A percentile compares a stretch with the other conserved stretches of the same genome.
These are phyloP conservation scores for Brassica napus DNA, from an alignment of 345 rosid species.

Conservation along the genomic window DNA sequence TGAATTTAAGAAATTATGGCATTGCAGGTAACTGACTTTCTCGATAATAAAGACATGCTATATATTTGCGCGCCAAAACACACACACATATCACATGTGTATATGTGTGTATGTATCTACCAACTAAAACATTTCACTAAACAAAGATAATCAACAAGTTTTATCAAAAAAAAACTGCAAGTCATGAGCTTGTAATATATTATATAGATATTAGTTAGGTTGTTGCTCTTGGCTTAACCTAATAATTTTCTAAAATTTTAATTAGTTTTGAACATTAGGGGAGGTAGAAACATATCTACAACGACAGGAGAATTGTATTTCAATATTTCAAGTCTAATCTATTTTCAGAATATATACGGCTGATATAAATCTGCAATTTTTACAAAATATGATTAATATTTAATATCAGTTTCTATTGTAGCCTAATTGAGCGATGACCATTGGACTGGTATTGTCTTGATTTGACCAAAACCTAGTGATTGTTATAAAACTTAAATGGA, in stretches of 20 bases:
- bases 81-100: not conserved
- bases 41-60: conserved; percentile 34
- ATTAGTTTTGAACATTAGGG: conserved; percentile 24
- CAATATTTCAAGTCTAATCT: not conserved
- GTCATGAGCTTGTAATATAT: conserved; percentile 17
- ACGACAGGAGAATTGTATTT: not conserved
- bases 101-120: conserved; percentile 9
- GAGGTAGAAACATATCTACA: conserved; percentile 6
- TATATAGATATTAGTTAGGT: conserved; percentile 31
- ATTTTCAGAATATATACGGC: not conserved
- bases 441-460: conserved; percentile 15
- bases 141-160: conserved; percentile 31
- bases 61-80: conserved; percentile 12
- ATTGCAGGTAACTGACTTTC: conserved; percentile 33
- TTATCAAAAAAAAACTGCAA: conserved; percentile 22
- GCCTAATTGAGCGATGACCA: not conserved
- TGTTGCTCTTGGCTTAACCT: conserved; percentile 38
- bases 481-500: not conserved
- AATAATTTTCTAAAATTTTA: conserved; percentile 14
- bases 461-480: conserved; percentile 22
- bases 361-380: not conserved
- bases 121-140: conserved; percentile 20
- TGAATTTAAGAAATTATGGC: conserved; percentile 7
- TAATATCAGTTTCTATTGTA: not conserved
- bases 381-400: not conserved